Percentiles rank a stretch among this genome's conserved stretches.
These are phyloP conservation scores for Hyphopichia homilentoma DNA, from an alignment of 805 yeast genomes.

Conservation along the genomic window DNA sequence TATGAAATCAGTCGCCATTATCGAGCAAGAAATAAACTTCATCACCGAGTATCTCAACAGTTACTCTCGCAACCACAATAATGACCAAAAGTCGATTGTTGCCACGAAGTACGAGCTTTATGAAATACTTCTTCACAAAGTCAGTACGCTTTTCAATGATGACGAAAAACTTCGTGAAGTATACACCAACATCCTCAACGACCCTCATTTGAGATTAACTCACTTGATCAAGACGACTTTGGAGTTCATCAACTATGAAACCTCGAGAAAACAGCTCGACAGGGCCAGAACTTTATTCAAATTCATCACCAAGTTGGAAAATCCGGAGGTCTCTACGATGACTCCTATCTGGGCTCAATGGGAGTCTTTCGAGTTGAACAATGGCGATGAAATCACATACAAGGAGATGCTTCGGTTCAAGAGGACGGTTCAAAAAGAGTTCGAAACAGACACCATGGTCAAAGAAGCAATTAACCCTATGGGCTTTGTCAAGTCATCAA, in stretches of 20 bases:
- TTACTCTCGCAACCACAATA: neutral
- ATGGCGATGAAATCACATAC: constrained; percentile 69
- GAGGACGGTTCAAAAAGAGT: constrained; percentile 33
- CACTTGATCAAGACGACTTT: constrained; percentile 41
- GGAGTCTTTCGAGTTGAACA: constrained; percentile 67
- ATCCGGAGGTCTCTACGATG: constrained; percentile 14
- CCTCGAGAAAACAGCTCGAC: constrained; percentile 43
- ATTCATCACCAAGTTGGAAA: constrained; percentile 25
- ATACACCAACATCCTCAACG: constrained; percentile 40
- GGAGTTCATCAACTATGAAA: constrained; percentile 59
- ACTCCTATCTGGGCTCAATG: constrained; percentile 55
- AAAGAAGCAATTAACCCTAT: constrained; percentile 28
- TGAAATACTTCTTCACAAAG: constrained; percentile 6
- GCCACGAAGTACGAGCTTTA: constrained; percentile 23
- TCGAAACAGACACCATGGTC: constrained; percentile 10
- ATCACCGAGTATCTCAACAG: neutral
- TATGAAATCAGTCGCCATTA: constrained; percentile 37
- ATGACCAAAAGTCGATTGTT: constrained; percentile 10
- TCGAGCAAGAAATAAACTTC: constrained; percentile 9
- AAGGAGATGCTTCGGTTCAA: constrained; percentile 69
- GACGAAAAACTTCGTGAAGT: constrained; percentile 29
- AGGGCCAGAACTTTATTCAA: constrained; percentile 63
- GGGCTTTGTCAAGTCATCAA: constrained; percentile 47
- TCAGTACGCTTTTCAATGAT: constrained; percentile 6
- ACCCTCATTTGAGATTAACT: constrained; percentile 40